Evolutionary conservation across 768 basidiomycete species (phyloP).

Genomic region (Mycena alexandri): DNA sequence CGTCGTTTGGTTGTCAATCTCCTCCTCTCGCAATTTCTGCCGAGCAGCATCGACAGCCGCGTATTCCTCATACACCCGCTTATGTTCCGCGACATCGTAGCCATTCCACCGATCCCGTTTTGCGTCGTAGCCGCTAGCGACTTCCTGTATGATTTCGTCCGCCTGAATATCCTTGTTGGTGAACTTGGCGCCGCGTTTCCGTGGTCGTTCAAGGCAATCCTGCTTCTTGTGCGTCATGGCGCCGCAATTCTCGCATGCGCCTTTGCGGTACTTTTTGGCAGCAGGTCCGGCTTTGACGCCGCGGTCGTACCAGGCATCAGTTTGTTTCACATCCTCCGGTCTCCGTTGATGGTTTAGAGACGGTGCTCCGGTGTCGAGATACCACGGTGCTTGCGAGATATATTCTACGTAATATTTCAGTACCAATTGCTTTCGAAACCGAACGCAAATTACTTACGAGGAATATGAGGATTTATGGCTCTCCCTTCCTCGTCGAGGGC

Average conservation of each 20-base stretch:
- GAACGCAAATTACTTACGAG: conserved; percentile 69
- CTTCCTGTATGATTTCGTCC: conserved; percentile 90
- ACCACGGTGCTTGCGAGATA: conserved; percentile 99
- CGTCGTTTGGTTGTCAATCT: conserved; percentile 97
- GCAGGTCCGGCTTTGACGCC: conserved; percentile 88
- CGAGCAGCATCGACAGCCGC: conserved; percentile 91
- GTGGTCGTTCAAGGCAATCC: conserved; percentile 96
- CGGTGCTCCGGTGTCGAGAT: conserved; percentile 93
- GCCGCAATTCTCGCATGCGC: conserved; percentile 99
- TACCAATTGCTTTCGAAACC: no score
- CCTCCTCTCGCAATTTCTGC: conserved; percentile 93
- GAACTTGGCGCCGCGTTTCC: conserved; percentile 95
- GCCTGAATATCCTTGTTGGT: conserved; percentile 91
- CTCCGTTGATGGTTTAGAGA: conserved; percentile 95
- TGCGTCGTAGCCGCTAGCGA: conserved; percentile 85
- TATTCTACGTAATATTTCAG: conserved; percentile 71
- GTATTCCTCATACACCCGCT: conserved; percentile 92
- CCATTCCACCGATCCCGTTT: conserved; percentile 99
- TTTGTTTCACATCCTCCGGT: conserved; percentile 75
- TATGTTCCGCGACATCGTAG: conserved; percentile 91
- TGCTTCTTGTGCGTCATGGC: conserved; percentile 92
- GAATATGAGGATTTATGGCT: conserved; percentile 99
- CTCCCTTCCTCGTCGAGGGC: conserved; percentile 95
- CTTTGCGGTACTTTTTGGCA: conserved; percentile 96
- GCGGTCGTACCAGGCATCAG: conserved; percentile 94